Conservation (phyloP, 2,329 filamentous ascomycete genomes). For the Aspergillus sp. region DNA sequence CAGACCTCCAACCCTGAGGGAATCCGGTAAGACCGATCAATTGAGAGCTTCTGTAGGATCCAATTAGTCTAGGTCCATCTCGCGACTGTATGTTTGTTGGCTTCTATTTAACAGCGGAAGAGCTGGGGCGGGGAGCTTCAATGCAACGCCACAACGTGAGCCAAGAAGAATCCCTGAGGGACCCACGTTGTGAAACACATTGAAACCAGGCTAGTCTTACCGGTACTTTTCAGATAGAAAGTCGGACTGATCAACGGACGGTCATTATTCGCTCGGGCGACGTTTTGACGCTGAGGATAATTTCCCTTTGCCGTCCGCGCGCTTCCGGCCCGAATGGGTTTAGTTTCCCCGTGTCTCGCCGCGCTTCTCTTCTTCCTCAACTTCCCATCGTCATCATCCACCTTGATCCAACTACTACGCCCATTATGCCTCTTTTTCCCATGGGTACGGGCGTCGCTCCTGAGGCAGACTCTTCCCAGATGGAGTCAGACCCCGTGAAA, state of each 20-base stretch:
- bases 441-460: slow-evolving; percentile 32
- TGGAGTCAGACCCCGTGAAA: slow-evolving; percentile 7
- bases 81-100: background rate
- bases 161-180: background rate
- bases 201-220: slow-evolving; percentile 18
- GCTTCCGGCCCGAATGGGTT: slow-evolving; percentile 5
- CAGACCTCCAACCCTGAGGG: background rate
- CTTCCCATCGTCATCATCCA: background rate
- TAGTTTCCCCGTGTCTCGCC: slow-evolving; percentile 26
- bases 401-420: background rate
- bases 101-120: slow-evolving; percentile 1
- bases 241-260: slow-evolving; percentile 13
- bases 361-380: slow-evolving; percentile 25
- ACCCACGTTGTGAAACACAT: slow-evolving; percentile 13
- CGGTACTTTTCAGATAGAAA: slow-evolving; percentile 19
- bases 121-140: background rate
- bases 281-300: slow-evolving; percentile 1
- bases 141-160: background rate
- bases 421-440: slow-evolving; percentile 41
- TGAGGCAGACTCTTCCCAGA: slow-evolving; percentile 11
- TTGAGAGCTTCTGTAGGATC: background rate
- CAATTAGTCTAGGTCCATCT: background rate
- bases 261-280: background rate
- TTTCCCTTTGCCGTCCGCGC: background rate
- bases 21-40: background rate